A percentile compares a stretch with the other conserved stretches of the same genome.
Evolutionary conservation across 768 basidiomycete genomes (phyloP).

Genomic region (Cystofilobasidium macerans): DNA sequence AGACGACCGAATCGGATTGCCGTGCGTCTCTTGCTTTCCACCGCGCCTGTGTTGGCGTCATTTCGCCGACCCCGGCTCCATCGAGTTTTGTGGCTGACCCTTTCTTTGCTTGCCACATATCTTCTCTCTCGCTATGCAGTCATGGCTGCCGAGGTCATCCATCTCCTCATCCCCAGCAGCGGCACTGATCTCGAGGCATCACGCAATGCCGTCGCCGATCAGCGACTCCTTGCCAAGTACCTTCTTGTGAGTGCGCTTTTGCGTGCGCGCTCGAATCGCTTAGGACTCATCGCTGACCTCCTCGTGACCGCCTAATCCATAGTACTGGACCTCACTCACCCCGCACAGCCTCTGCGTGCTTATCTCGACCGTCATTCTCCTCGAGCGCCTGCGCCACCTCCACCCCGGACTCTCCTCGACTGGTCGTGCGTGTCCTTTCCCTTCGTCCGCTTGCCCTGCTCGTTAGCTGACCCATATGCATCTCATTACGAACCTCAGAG

Average conservation of each 20-base stretch:
- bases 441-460: background rate
- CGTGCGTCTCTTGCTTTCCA: background rate
- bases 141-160: background rate
- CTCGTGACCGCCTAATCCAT: background rate
- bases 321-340: background rate
- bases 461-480: background rate
- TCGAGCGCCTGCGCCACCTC: background rate
- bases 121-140: background rate
- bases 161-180: background rate
- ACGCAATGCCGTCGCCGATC: background rate
- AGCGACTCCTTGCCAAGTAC: background rate
- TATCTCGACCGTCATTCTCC: background rate
- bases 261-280: background rate
- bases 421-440: background rate
- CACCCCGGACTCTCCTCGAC: background rate
- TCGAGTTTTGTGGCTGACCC: too few relatives aligned
- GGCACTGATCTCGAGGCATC: background rate
- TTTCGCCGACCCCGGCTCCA: too few relatives aligned
- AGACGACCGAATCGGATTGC: background rate
- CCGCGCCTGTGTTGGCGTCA: too few relatives aligned
- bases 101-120: background rate
- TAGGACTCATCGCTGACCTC: background rate
- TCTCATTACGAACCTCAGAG: background rate
- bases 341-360: background rate
- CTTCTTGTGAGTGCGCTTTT: background rate